A percentile compares a stretch with the other conserved stretches of the same genome.
Conservation (phyloP, 495 filamentous ascomycete genomes). For the Cairneyella variabilis region DNA sequence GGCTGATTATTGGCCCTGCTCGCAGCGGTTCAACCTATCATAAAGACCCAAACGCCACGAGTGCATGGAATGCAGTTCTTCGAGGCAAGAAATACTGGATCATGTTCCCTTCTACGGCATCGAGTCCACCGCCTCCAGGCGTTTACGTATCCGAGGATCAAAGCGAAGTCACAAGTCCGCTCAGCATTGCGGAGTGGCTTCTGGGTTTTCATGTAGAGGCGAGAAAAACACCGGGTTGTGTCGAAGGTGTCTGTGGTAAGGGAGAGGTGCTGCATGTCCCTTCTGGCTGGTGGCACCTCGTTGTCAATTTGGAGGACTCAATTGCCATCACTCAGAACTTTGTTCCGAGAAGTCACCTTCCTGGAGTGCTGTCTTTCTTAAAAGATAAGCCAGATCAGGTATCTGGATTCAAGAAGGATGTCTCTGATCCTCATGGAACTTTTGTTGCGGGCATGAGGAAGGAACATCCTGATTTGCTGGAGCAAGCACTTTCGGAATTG, state of each 20-base stretch:
- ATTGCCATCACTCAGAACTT: conserved; percentile 97
- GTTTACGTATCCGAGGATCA: conserved; percentile 90
- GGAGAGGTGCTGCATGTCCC: conserved; percentile 95
- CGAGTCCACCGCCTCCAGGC: conserved; percentile 67
- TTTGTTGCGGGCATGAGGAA: conserved; percentile 70
- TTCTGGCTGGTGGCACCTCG: conserved; percentile 92
- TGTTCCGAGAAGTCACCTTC: conserved; percentile 72
- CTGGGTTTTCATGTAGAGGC: conserved; percentile 89
- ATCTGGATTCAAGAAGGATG: conserved; percentile 74
- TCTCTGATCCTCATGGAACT: conserved; percentile 67
- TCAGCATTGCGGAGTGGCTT: conserved; percentile 96
- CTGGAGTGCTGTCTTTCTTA: conserved; percentile 75
- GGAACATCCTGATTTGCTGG: conserved; percentile 60
- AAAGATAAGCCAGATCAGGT: conserved; percentile 78
- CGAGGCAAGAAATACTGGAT: conserved; percentile 97
- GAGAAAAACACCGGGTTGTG: conserved; percentile 68
- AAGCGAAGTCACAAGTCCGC: conserved; percentile 89
- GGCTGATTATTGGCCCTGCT: conserved; percentile 89
- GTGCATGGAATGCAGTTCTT: conserved; percentile 95
- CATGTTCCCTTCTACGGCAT: conserved; percentile 72
- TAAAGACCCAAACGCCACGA: conserved; percentile 68
- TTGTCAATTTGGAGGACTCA: conserved; percentile 79
- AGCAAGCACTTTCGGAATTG: conserved; percentile 59
- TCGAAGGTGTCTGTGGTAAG: conserved; percentile 80
- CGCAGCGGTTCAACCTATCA: conserved; percentile 94